These are phyloP conservation scores for Blastobotrys arbuscula DNA, from an alignment of 1,139 yeast species.

Conservation along the genomic window DNA sequence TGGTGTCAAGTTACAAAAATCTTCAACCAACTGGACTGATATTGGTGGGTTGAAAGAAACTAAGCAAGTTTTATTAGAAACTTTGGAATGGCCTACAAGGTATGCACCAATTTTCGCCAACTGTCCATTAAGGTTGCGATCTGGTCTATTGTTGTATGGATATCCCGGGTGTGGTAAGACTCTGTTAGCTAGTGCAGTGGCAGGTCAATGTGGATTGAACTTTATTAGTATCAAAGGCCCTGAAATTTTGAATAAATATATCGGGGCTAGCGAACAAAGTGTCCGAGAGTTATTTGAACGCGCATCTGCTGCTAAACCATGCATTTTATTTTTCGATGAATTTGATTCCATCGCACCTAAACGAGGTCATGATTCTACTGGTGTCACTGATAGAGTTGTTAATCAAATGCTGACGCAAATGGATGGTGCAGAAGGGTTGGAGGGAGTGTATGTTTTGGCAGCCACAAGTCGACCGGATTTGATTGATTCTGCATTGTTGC, in stretches of 20 bases:
- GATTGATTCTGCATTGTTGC: constrained; percentile 86
- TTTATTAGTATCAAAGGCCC: constrained; percentile 96
- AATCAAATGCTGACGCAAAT: constrained; percentile 95
- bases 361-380: constrained; percentile 97
- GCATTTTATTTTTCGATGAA: constrained; percentile 90
- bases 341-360: constrained; percentile 97
- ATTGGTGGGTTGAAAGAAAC: constrained; percentile 85
- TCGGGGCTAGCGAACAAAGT: constrained; percentile 95
- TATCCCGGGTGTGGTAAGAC: constrained; percentile 99
- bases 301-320: constrained; percentile 92
- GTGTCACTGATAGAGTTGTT: constrained; percentile 95
- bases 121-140: constrained; percentile 80
- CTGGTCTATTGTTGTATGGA: constrained; percentile 87
- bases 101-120: constrained; percentile 89
- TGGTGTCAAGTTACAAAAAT: constrained; percentile 80
- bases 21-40: constrained; percentile 72
- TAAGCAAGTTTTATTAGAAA: constrained; percentile 70
- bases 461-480: constrained; percentile 95
- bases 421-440: constrained; percentile 99
- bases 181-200: constrained; percentile 85
- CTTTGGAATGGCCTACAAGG: constrained; percentile 95
- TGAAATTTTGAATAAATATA: constrained; percentile 88
- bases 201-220: constrained; percentile 90
- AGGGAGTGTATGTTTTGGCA: constrained; percentile 93
- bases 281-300: constrained; percentile 89